A percentile compares a stretch with the other conserved stretches of the same genome.
Conservation (phyloP, 2,329 filamentous ascomycete species). For the Daldinia sp. region DNA sequence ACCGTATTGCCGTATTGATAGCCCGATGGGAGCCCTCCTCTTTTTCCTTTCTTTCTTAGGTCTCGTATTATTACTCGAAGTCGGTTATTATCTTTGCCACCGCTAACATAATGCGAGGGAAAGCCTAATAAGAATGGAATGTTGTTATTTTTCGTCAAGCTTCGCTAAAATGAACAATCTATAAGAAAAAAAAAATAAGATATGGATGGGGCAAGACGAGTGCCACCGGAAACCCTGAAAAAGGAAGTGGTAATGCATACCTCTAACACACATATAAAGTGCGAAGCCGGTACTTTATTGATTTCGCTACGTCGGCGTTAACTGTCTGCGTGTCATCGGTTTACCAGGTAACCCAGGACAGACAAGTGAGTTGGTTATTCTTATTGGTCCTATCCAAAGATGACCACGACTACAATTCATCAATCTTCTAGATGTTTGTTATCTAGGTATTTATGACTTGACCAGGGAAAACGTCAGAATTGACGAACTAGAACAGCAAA, state of each 20-base stretch:
- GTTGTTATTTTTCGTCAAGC: not conserved
- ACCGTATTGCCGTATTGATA: not conserved
- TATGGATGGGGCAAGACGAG: not conserved
- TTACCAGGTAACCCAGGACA: conserved; percentile 32
- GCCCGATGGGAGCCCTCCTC: not conserved
- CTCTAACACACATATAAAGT: not conserved
- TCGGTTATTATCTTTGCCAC: not conserved
- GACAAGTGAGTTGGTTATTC: not conserved
- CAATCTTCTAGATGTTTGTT: conserved; percentile 5
- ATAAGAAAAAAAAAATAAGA: not conserved
- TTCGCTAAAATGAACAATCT: not conserved
- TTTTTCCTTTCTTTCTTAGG: not conserved
- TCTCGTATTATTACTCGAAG: not conserved
- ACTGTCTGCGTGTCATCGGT: conserved; percentile 30
- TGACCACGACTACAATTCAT: conserved; percentile 12
- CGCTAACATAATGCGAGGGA: not conserved
- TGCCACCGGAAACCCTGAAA: not conserved
- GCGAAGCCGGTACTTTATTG: conserved; percentile 11
- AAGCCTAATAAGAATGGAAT: not conserved
- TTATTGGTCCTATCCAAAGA: conserved; percentile 8
- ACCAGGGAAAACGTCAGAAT: conserved; percentile 10
- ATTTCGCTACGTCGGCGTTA: conserved; percentile 30
- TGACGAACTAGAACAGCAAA: not conserved
- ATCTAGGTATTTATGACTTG: not conserved
- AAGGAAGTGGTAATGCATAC: conserved; percentile 3